Conservation (phyloP, 1,139 yeast species). For the Yamadazyma buinensis region DNA sequence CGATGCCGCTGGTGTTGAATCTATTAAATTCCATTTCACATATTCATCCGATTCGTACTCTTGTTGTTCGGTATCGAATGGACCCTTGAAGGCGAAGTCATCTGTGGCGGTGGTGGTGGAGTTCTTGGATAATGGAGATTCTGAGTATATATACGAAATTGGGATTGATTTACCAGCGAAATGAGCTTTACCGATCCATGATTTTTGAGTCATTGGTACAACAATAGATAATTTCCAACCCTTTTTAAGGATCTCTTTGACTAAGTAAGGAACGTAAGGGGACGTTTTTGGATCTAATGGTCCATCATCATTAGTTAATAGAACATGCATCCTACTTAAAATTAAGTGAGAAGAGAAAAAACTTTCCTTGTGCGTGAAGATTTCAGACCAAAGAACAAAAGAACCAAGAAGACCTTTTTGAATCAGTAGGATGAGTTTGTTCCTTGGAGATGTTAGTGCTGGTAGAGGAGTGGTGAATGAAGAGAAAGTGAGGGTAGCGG, state of each 20-base stretch:
- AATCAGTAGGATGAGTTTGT: slow-evolving; percentile 78
- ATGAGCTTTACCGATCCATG: slow-evolving; percentile 98
- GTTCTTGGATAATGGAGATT: slow-evolving; percentile 36
- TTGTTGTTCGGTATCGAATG: not conserved
- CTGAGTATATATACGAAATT: slow-evolving; percentile 57
- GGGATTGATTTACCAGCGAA: slow-evolving; percentile 78
- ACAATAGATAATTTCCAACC: slow-evolving; percentile 86
- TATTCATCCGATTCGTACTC: slow-evolving; percentile 16
- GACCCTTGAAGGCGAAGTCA: not conserved
- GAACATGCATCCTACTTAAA: slow-evolving; percentile 46
- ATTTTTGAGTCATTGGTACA: slow-evolving; percentile 74
- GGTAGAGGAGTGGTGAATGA: slow-evolving; percentile 53
- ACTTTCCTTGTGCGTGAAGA: too few species aligned
- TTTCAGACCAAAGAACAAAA: too few species aligned
- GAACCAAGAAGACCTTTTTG: too few species aligned
- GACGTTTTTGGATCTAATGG: slow-evolving; percentile 80
- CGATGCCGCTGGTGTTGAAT: slow-evolving; percentile 96
- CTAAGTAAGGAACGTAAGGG: slow-evolving; percentile 81
- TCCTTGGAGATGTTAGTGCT: slow-evolving; percentile 45
- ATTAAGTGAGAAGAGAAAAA: too few species aligned
- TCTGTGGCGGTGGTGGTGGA: slow-evolving; percentile 20
- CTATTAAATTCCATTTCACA: slow-evolving; percentile 82
- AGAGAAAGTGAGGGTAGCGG: slow-evolving; percentile 66
- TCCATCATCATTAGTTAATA: slow-evolving; percentile 91
- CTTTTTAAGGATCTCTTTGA: slow-evolving; percentile 64